Evolutionary conservation across 2,329 filamentous ascomycete genomes (phyloP), one percentile per base, ranked within the genome.

Genomic region (Shiraia sp.): DNA sequence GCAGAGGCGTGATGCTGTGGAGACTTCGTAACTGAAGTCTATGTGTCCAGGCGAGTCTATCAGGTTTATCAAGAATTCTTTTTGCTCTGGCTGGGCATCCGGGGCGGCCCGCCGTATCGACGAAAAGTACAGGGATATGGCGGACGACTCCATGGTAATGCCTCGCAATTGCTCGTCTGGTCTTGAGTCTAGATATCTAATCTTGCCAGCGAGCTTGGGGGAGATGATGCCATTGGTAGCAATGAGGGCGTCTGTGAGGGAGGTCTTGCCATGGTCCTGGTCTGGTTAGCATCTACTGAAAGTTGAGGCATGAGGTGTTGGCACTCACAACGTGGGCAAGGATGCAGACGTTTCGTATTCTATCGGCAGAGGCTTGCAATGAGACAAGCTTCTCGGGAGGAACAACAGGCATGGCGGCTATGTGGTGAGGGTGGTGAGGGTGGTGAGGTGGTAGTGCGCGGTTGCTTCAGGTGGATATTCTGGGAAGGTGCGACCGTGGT

Each of bases 121-220:
- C 25, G 91, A 95, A 69, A 99, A 99, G 72, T 88, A 95, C 24
- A 99, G 78, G 0, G 93, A 97, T 52, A 99, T 99, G 49, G 93
- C 93, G 5, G 92, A 97, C 0, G 93, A 97, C 70, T 99, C 93
- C 93, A 99, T 99, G n/a, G 93, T 99, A 65, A 99, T 99, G 42
- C 93, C 93, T 53, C 93, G 86, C 12, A 88, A 81, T 72, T 99
- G 93, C 70, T 99, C 93, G 71, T 99, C 93, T 1, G 92, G 92
- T 30, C 93, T 80, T 15, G 93, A 97, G 73, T 99, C 93, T 45
- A 99, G 83, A 65, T 97, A 99, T 55, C 93, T 87, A 71, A 99
- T 95, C 78, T 97, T 97, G 69, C 93, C 93, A 42, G 93, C 93
- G 63, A 97, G 79, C 69, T 97, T 97, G 41, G 92, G 89, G 22